These are phyloP conservation scores for Wilcoxina mikolae DNA, from an alignment of 495 filamentous ascomycete species.

Conservation along the genomic window DNA sequence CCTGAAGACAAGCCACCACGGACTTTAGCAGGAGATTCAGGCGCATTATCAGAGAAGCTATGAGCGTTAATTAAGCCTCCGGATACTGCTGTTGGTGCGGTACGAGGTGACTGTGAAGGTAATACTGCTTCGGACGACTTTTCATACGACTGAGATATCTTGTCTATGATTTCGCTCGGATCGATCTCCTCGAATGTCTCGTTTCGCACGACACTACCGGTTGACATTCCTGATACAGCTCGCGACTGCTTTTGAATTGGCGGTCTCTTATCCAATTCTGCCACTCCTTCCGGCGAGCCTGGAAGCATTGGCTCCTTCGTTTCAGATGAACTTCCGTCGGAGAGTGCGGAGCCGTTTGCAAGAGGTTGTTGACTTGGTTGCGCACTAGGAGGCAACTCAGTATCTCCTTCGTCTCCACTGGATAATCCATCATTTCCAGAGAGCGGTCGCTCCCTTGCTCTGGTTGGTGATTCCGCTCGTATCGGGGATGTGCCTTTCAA, in stretches of 20 bases:
- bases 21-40: background rate
- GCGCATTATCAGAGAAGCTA: background rate
- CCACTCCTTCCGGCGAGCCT: background rate
- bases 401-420: background rate
- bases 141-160: background rate
- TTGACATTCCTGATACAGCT: background rate
- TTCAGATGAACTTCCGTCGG: too few species aligned
- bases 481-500: background rate
- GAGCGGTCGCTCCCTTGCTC: background rate
- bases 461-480: background rate
- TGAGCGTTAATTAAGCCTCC: background rate
- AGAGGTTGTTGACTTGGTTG: too few species aligned
- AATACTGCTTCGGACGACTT: background rate
- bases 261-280: background rate
- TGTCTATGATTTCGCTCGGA: background rate
- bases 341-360: background rate
- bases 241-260: background rate
- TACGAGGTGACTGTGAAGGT: background rate
- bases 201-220: background rate
- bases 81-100: background rate
- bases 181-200: conserved; percentile 3
- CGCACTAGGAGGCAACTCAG: background rate
- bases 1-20: background rate
- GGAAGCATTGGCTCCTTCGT: too few species aligned
- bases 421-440: background rate